Percentiles rank a stretch among this genome's conserved stretches.
Evolutionary conservation across 495 filamentous ascomycete species (phyloP).

Genomic region (Neurospora intermedia): DNA sequence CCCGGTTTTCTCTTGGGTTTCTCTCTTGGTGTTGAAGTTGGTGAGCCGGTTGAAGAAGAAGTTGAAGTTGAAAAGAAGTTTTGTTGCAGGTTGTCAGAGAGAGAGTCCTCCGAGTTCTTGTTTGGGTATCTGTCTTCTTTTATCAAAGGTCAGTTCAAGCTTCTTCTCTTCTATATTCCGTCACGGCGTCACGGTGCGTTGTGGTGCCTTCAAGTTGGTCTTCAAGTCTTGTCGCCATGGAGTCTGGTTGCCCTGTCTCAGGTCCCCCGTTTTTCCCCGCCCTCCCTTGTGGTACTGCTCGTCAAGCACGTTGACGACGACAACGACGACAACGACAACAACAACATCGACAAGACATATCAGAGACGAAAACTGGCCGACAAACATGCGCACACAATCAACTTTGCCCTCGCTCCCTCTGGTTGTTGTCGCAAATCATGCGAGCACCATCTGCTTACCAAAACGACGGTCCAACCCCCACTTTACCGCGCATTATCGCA

Average conservation of each 20-base stretch:
- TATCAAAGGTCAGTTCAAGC: constrained; percentile 12
- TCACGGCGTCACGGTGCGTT: not conserved
- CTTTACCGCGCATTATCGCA: not conserved
- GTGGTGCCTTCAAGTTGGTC: not conserved
- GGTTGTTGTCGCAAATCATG: not conserved
- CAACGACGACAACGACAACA: not conserved
- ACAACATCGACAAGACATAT: not conserved
- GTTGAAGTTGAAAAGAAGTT: constrained; percentile 9
- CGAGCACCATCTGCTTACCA: not conserved
- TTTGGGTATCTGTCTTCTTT: constrained; percentile 2
- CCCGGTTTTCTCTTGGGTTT: not conserved
- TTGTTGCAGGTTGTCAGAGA: constrained; percentile 9
- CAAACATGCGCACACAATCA: not conserved
- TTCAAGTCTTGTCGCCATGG: not conserved
- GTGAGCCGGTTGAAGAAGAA: constrained; percentile 19
- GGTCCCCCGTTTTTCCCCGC: not conserved
- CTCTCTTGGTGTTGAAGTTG: constrained; percentile 23
- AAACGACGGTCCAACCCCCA: not conserved
- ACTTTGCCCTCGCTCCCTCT: not conserved
- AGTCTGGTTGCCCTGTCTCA: not conserved
- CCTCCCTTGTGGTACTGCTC: not conserved
- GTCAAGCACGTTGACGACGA: not conserved
- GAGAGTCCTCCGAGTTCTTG: not conserved
- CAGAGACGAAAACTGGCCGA: not conserved
- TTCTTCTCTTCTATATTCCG: not conserved